Base-by-base conservation (phyloP, 208 protist species). In the Crithidia fasciculata region DNA sequence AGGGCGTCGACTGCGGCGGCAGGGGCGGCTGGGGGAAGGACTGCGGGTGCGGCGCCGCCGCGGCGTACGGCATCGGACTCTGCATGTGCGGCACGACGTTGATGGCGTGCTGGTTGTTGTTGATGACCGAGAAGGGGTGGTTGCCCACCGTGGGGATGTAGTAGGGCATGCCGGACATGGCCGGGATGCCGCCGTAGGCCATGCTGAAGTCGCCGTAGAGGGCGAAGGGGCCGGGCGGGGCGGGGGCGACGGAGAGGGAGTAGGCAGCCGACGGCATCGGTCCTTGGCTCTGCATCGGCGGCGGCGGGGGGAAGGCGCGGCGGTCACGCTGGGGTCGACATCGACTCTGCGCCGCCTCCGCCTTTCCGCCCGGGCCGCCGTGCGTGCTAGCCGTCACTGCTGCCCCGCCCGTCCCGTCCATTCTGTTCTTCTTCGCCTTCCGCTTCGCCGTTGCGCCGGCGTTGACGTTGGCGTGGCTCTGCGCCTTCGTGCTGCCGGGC, bases 81-180 rank as follows among this genome's bases (percentile, higher is more conserved):
- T 54, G 63, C 64, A 75, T 81, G 44, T 59, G 62, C 0, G 76
- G 76, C 36, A 67, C 77, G 44, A 67, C 69, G 70, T 82, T 82
- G 71, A 82, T 66, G 58, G 77, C 54, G 66, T 82, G 77, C 45
- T 78, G 69, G 65, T 77, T 82, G 62, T 77, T 77, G 62, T 82
- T 82, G 61, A 82, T 76, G 61, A 45, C 65, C 9, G 74, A 78
- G 44, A 85, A 81, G 9, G 80, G 74, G 62, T 81, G 69, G 72
- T 85, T 72, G 47, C 74, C 74, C 68, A 80, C 71, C 18, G 62
- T 55, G 3, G 74, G 74, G 15, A 80, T 80, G 55, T 80, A 80
- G 62, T 71, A 66, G 8, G 74, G 60, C 76, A 75, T 75, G 37
- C 56, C 57, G 9, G 76, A 19, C 63, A 75, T 66, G 39, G 57